Evolutionary conservation across 2,329 filamentous ascomycete species (phyloP), one percentile per base, ranked within the genome.

Genomic region (Plectosphaerella plurivora): DNA sequence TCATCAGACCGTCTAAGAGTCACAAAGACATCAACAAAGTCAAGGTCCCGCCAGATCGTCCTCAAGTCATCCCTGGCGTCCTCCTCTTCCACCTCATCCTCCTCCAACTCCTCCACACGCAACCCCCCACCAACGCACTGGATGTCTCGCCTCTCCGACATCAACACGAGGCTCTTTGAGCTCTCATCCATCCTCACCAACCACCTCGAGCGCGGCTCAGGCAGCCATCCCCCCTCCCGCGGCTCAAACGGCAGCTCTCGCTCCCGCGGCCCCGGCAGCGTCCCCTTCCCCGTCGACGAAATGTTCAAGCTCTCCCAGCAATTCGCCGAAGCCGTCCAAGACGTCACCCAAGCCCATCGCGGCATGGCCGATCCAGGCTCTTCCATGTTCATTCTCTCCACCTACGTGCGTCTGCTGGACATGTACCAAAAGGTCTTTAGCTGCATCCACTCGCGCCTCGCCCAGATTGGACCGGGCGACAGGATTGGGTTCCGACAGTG

Each of bases 251-350:
- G 47, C 35, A 49, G 39, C 16, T 16, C 12, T 7, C 14, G 20
- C 14, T 22, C 24, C 8, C 28, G n/a, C 12, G 15, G 20, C 25
- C 5, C 22, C 22, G 35, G 47, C 36, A 22, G 7, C 47, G 22
- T 15, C 35, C 65, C 60, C 22, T 74, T 74, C 45, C 70, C 71
- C 3, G 65, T 74, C 35, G 69, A 73, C 45, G 65, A 67, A 36
- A 67, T 74, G 60, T 74, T 73, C 59, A 63, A 69, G 50, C 62
- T 73, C 22, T 73, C 71, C 5, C 65, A 66, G 8, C 52, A 59
- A 6, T 66, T 73, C 8, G 63, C 71, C 15, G 65, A 72, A 35
- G 62, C 68, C 1, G 55, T 73, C 6, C 64, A 70, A 15, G 53
- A 60, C 14, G 53, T 58, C 44, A 53, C 50, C 35, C 50, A 39